These are phyloP conservation scores for Petrea volubilis DNA, from an alignment of 257 asterid genomes.

Conservation along the genomic window DNA sequence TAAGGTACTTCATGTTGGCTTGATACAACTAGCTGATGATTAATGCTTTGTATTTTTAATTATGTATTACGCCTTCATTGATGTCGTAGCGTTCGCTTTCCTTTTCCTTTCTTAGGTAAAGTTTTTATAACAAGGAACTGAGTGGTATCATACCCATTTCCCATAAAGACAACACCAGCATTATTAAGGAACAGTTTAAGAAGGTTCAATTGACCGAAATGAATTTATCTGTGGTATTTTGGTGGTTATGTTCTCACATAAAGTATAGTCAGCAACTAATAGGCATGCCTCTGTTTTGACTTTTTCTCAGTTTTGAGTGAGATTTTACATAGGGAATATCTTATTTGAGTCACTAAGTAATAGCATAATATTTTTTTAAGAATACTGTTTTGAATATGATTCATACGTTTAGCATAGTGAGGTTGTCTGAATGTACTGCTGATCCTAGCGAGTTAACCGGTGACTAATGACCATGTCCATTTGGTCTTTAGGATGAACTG, in stretches of 20 bases:
- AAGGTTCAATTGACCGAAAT: no score
- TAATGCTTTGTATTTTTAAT: background rate
- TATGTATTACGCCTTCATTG: background rate
- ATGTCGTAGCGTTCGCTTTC: background rate
- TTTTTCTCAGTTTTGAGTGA: background rate
- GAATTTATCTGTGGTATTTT: background rate
- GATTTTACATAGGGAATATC: background rate
- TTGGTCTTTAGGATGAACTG: background rate
- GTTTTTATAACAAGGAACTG: background rate
- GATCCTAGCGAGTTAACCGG: background rate
- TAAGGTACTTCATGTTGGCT: slow-evolving; percentile 38
- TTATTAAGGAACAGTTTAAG: no score
- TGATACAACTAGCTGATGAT: background rate
- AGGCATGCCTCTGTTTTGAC: background rate
- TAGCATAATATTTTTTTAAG: no score
- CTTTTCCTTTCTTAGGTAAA: background rate
- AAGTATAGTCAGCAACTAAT: background rate
- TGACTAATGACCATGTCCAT: background rate
- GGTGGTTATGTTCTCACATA: background rate
- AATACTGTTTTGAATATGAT: background rate
- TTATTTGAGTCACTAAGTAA: no score
- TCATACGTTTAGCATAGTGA: slow-evolving; percentile 1
- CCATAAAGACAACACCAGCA: no score
- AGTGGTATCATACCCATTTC: no score
- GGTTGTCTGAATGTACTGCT: background rate